A percentile compares a stretch with the other conserved stretches of the same genome.
phyloP scores from a whole-genome alignment of 23 red algal species.

The Gracilariopsis chorda region DNA sequence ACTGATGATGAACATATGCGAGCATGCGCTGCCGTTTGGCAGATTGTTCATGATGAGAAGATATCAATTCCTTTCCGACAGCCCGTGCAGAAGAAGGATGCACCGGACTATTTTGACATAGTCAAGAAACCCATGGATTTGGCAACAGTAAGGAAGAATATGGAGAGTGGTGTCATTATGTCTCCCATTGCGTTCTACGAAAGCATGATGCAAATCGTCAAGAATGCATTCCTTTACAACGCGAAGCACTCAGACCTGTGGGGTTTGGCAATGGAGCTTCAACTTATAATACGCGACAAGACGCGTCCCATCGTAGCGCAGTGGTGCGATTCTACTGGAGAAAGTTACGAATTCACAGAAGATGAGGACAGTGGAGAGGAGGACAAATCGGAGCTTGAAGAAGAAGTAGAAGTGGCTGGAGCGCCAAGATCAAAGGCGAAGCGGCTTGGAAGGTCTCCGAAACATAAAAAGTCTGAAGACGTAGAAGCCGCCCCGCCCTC shows the following conservation, averaged over 20 bases:
- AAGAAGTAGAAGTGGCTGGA: neutral
- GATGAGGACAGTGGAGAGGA: neutral
- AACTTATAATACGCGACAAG: constrained; percentile 1
- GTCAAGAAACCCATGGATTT: constrained; percentile 91
- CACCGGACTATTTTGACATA: constrained; percentile 87
- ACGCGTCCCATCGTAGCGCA: constrained; percentile 17
- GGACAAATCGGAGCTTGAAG: neutral
- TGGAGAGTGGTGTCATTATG: constrained; percentile 52
- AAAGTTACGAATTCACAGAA: constrained; percentile 12
- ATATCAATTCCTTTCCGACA: constrained; percentile 88
- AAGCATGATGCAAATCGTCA: constrained; percentile 62
- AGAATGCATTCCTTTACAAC: constrained; percentile 81
- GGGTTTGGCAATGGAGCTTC: constrained; percentile 61
- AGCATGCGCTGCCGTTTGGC: constrained; percentile 37
- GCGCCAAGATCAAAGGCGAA: neutral
- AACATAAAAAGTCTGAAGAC: neutral
- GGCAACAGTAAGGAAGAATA: constrained; percentile 34
- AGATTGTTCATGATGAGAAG: constrained; percentile 30
- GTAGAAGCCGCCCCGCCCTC: neutral
- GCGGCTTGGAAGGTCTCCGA: neutral
- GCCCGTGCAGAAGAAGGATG: constrained; percentile 83
- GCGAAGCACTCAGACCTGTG: constrained; percentile 55
- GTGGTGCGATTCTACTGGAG: constrained; percentile 6
- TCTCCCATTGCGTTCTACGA: constrained; percentile 59
- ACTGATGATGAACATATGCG: constrained; percentile 18